phyloP scores from a whole-genome alignment of 2,329 filamentous ascomycete genomes.

The Paraphoma sp. region DNA sequence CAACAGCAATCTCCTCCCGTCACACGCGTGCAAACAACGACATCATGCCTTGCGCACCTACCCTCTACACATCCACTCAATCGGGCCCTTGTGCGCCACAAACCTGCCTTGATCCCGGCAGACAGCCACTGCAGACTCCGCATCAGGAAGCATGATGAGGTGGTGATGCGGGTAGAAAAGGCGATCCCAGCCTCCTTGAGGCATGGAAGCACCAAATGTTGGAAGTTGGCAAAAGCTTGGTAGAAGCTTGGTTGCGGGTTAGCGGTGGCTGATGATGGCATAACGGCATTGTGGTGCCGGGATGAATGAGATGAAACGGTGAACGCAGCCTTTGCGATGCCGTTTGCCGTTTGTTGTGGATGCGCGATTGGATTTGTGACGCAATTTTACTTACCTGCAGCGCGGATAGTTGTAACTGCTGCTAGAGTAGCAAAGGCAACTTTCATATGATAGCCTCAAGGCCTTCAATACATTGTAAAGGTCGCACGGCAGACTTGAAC shows the following conservation, averaged over 20 bases:
- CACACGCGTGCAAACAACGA: conserved; percentile 8
- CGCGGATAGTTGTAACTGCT: too few relatives aligned
- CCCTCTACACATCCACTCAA: conserved; percentile 5
- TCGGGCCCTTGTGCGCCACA: conserved; percentile 30
- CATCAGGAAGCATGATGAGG: conserved; percentile 1
- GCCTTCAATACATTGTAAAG: too few relatives aligned
- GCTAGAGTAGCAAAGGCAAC: too few relatives aligned
- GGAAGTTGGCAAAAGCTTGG: conserved; percentile 34
- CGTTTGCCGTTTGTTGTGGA: not conserved
- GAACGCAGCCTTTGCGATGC: conserved; percentile 1
- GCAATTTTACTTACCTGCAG: too few relatives aligned
- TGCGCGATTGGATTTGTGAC: not conserved
- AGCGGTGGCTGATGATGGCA: conserved; percentile 32
- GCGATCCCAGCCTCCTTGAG: conserved; percentile 13
- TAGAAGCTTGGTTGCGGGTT: conserved; percentile 21
- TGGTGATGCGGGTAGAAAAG: conserved; percentile 8
- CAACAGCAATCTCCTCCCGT: conserved; percentile 4
- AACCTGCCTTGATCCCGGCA: conserved; percentile 35
- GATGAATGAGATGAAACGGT: conserved; percentile 11
- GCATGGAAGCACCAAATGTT: conserved; percentile 14
- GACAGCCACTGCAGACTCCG: conserved; percentile 6
- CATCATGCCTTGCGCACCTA: conserved; percentile 16
- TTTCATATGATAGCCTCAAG: too few relatives aligned
- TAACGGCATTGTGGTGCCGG: conserved; percentile 6
- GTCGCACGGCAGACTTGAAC: too few relatives aligned